phyloP scores from a whole-genome alignment of 106 monocot species.

The Alisma plantagoaquatica region DNA sequence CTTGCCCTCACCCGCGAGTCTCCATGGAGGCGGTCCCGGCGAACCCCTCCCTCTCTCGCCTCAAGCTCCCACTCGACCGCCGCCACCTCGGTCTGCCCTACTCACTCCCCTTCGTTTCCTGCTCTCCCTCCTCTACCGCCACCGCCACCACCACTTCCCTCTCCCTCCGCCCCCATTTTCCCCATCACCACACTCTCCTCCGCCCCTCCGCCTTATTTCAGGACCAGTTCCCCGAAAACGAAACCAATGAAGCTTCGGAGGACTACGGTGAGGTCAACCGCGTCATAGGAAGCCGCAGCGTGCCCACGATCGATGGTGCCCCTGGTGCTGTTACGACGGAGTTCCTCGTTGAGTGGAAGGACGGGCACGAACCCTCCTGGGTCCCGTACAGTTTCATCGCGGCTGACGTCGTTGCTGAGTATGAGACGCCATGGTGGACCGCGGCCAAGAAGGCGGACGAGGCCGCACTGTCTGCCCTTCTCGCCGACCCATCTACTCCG shows the following conservation, averaged over 20 bases:
- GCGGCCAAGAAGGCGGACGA: slow-evolving; percentile 76
- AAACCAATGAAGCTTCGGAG: neutral
- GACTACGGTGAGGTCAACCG: slow-evolving; percentile 60
- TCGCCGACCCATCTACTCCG: slow-evolving; percentile 23
- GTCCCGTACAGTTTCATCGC: slow-evolving; percentile 40
- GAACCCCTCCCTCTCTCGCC: slow-evolving; percentile 34
- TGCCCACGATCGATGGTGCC: slow-evolving; percentile 27
- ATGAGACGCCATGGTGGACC: slow-evolving; percentile 89
- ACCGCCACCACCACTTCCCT: neutral
- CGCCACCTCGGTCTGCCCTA: slow-evolving; percentile 1
- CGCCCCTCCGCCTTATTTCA: slow-evolving; percentile 19
- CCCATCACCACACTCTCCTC: neutral
- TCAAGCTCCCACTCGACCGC: slow-evolving; percentile 10
- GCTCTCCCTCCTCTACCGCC: slow-evolving; percentile 8
- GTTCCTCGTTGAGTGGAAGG: slow-evolving; percentile 76
- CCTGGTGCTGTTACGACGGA: slow-evolving; percentile 32
- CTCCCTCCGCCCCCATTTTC: neutral
- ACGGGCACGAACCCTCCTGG: slow-evolving; percentile 74
- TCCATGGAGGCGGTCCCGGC: slow-evolving; percentile 37
- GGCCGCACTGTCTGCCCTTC: slow-evolving; percentile 29
- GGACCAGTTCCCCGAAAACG: slow-evolving; percentile 28
- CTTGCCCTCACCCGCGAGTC: neutral
- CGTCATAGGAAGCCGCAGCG: slow-evolving; percentile 62
- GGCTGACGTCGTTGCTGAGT: slow-evolving; percentile 77
- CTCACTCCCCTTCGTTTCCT: slow-evolving; percentile 4